phyloP scores from a whole-genome alignment of 1,139 yeast species.

The Taphrina pruni region DNA sequence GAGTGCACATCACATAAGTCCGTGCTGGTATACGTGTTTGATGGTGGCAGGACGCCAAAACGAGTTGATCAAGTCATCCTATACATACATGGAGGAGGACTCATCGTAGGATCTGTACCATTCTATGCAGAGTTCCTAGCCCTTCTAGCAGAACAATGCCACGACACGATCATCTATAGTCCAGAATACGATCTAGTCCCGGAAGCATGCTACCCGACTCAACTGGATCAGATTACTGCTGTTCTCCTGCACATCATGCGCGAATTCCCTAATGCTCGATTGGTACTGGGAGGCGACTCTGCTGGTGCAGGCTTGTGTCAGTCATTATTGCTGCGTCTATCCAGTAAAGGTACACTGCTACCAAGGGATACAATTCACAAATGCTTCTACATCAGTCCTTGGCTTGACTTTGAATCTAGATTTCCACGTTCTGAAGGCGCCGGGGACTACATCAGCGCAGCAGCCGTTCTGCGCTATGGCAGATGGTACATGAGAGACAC shows the following conservation, averaged over 20 bases:
- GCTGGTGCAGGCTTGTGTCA: slow-evolving; percentile 26
- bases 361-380: not conserved
- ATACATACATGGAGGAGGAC: slow-evolving; percentile 19
- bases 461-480: slow-evolving; percentile 16
- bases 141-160: not conserved
- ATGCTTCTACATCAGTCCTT: slow-evolving; percentile 22
- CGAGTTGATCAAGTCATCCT: slow-evolving; percentile 4
- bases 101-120: slow-evolving; percentile 12
- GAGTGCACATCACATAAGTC: not conserved
- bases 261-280: not conserved
- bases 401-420: slow-evolving; percentile 13
- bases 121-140: slow-evolving; percentile 14
- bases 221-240: slow-evolving; percentile 12
- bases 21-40: slow-evolving; percentile 1
- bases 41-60: not conserved
- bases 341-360: not conserved
- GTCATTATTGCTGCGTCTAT: not conserved
- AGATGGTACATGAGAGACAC: slow-evolving; percentile 8
- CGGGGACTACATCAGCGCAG: slow-evolving; percentile 14
- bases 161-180: slow-evolving; percentile 3
- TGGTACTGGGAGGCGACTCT: slow-evolving; percentile 26
- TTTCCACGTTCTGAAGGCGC: not conserved
- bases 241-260: not conserved
- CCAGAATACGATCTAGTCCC: slow-evolving; percentile 23
- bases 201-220: slow-evolving; percentile 12